phyloP scores from a whole-genome alignment of 1,284 basidiomycete species.

The Sporisorium reilianum region DNA sequence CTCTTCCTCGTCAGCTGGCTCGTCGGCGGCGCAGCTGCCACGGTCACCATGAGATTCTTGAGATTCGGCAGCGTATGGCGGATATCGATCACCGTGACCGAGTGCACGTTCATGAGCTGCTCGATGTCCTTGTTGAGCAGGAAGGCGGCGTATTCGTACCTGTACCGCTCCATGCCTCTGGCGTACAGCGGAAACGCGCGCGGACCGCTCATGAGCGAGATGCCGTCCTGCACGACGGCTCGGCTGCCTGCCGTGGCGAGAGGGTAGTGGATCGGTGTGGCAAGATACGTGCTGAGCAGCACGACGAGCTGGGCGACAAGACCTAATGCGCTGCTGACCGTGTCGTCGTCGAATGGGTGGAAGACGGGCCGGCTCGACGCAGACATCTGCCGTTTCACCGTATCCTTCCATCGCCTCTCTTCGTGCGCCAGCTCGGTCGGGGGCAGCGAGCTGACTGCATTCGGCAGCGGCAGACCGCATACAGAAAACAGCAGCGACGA shows the following conservation, averaged over 20 bases:
- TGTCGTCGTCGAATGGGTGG: slow-evolving; percentile 54
- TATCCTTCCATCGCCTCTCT: slow-evolving; percentile 42
- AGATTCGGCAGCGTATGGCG: slow-evolving; percentile 96
- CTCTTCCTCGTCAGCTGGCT: slow-evolving; percentile 40
- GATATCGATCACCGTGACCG: slow-evolving; percentile 81
- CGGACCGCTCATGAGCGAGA: slow-evolving; percentile 66
- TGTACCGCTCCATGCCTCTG: slow-evolving; percentile 91
- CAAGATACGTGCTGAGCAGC: slow-evolving; percentile 59
- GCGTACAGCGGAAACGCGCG: slow-evolving; percentile 81
- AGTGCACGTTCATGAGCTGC: slow-evolving; percentile 65
- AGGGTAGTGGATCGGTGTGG: slow-evolving; percentile 61
- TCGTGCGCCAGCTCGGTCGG: slow-evolving; percentile 27
- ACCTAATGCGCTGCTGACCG: slow-evolving; percentile 56
- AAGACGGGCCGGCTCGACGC: slow-evolving; percentile 24
- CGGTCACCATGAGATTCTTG: slow-evolving; percentile 89
- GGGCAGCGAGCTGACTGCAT: slow-evolving; percentile 46
- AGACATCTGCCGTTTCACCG: slow-evolving; percentile 10
- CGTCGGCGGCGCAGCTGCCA: slow-evolving; percentile 69
- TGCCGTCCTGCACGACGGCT: slow-evolving; percentile 61
- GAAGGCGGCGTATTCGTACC: slow-evolving; percentile 98
- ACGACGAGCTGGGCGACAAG: slow-evolving; percentile 64
- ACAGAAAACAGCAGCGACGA: slow-evolving; percentile 66
- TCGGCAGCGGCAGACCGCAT: slow-evolving; percentile 59
- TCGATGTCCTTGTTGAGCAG: slow-evolving; percentile 97
- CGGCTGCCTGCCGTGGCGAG: slow-evolving; percentile 62